These are phyloP conservation scores for Nicotiana paniculata DNA, from an alignment of 257 asterid species.

Conservation along the genomic window DNA sequence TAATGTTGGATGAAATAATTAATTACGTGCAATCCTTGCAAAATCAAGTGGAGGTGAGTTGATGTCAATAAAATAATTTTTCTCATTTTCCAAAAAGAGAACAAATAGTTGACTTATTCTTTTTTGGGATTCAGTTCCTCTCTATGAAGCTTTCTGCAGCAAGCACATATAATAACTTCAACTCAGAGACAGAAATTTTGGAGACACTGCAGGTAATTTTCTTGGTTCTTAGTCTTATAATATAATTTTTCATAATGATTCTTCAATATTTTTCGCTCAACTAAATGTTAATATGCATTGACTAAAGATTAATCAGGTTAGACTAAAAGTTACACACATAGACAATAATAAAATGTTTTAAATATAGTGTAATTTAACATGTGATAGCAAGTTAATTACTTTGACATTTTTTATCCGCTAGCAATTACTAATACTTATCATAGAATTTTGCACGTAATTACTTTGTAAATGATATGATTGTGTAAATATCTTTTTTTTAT, in stretches of 20 bases:
- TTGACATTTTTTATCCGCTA: not conserved
- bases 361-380: not conserved
- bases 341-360: not conserved
- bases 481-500: not conserved
- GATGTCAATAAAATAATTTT: not conserved
- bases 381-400: not conserved
- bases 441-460: not conserved
- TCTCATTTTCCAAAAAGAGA: not conserved
- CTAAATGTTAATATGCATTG: not conserved
- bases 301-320: not conserved
- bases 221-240: not conserved
- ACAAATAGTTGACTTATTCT: not conserved
- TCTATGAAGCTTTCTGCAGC: slow-evolving; percentile 87
- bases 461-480: not conserved
- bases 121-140: slow-evolving; percentile 49
- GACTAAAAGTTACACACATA: not conserved
- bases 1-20: slow-evolving; percentile 87
- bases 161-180: slow-evolving; percentile 52
- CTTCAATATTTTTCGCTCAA: not conserved
- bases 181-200: slow-evolving; percentile 40
- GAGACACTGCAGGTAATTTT: slow-evolving; percentile 50
- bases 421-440: not conserved
- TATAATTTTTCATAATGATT: not conserved
- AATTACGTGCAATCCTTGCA: slow-evolving; percentile 83
- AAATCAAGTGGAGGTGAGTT: slow-evolving; percentile 79